Evolutionary conservation across 306 rosid species (phyloP).

Genomic region (Cicer pinnatifidum): DNA sequence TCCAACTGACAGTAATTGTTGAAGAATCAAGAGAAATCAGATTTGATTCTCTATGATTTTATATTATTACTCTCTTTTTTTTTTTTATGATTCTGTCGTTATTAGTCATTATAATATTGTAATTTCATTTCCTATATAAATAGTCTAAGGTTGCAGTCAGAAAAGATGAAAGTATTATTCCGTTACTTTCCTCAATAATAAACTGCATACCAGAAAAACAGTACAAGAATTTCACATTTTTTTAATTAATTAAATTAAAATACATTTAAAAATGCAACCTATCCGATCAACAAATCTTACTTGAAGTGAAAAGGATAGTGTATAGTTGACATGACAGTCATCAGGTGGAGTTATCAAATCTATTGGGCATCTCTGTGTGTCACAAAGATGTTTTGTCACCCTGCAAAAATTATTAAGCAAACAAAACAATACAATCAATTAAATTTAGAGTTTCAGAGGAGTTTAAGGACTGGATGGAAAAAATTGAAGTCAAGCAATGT

Average conservation of each 20-base stretch:
- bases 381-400: constrained; percentile 81
- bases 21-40: no score
- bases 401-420: constrained; percentile 51
- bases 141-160: no score
- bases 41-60: no score
- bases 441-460: constrained; percentile 37
- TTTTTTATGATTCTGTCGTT: no score
- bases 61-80: no score
- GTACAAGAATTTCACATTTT: constrained; percentile 1
- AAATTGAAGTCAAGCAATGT: constrained; percentile 37
- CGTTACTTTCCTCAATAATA: background rate
- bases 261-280: background rate
- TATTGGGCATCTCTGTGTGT: constrained; percentile 76
- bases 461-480: constrained; percentile 34
- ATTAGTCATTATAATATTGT: no score
- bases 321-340: constrained; percentile 95
- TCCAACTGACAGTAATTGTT: background rate
- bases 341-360: constrained; percentile 98
- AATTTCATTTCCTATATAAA: no score
- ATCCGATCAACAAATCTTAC: constrained; percentile 58
- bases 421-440: constrained; percentile 34
- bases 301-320: constrained; percentile 94
- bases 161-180: no score
- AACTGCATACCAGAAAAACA: background rate
- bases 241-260: constrained; percentile 29